Evolutionary conservation across 345 rosid species (phyloP).

Genomic region (Toxicodendron radicans): DNA sequence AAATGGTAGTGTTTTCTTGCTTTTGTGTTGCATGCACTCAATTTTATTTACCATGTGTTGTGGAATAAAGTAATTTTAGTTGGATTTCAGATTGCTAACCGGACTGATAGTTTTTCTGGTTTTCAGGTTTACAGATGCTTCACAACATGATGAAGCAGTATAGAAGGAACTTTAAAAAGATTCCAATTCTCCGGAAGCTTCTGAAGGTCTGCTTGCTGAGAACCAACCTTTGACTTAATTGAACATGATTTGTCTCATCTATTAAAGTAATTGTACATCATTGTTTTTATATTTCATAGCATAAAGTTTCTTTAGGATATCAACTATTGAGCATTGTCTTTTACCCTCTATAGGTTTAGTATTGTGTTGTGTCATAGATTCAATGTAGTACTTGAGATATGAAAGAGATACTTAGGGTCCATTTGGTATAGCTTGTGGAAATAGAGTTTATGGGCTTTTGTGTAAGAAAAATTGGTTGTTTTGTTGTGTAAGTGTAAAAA

Average conservation of each 20-base stretch:
- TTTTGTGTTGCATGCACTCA: conserved; percentile 16
- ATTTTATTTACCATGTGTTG: conserved; percentile 19
- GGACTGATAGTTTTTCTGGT: conserved; percentile 21
- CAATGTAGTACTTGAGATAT: background rate
- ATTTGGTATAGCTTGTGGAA: no score
- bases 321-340: background rate
- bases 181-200: conserved; percentile 94
- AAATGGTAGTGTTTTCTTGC: conserved; percentile 58
- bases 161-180: conserved; percentile 86
- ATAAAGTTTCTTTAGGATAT: background rate
- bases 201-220: conserved; percentile 60
- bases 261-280: background rate
- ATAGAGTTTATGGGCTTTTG: no score
- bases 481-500: no score
- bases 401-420: background rate
- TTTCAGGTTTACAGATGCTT: conserved; percentile 89
- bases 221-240: conserved; percentile 13
- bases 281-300: background rate
- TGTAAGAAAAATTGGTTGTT: no score
- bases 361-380: background rate
- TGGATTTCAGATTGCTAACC: conserved; percentile 20
- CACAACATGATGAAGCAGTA: conserved; percentile 96
- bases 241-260: background rate
- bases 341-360: no score
- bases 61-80: conserved; percentile 3